phyloP scores from a whole-genome alignment of 2,329 filamentous ascomycete species.

The Sclerotinia sclerotiorum region DNA sequence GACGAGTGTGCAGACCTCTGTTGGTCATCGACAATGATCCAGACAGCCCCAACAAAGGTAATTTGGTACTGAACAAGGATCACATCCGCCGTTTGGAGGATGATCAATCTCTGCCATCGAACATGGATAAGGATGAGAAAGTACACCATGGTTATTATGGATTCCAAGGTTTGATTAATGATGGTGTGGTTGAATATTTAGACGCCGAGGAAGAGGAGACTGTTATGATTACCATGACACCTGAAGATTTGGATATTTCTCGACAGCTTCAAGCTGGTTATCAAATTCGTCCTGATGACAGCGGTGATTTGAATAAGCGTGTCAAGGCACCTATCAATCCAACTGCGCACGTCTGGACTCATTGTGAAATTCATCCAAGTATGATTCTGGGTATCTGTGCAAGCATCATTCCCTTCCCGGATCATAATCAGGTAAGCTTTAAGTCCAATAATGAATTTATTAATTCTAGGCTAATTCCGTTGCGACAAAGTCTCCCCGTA shows the following conservation, averaged over 20 bases:
- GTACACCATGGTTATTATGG: conserved; percentile 65
- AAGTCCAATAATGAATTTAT: conserved; percentile 17
- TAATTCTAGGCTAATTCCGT: conserved; percentile 41
- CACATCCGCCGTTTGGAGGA: conserved; percentile 74
- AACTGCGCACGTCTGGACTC: conserved; percentile 88
- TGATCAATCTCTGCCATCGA: conserved; percentile 64
- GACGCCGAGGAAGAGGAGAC: conserved; percentile 99
- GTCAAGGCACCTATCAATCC: conserved; percentile 87
- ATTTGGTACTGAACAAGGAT: conserved; percentile 80
- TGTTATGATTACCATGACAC: conserved; percentile 98
- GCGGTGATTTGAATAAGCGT: conserved; percentile 75
- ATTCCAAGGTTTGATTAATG: conserved; percentile 82
- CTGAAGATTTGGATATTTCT: conserved; percentile 84
- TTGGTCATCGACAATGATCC: conserved; percentile 89
- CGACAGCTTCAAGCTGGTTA: conserved; percentile 68
- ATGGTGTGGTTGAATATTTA: conserved; percentile 90
- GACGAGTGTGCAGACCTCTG: conserved; percentile 87
- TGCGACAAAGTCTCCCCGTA: conserved; percentile 76
- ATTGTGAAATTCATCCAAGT: conserved; percentile 98
- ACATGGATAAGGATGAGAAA: conserved; percentile 58
- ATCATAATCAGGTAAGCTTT: conserved; percentile 80
- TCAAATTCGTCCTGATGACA: conserved; percentile 59
- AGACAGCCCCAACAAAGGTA: conserved; percentile 71
- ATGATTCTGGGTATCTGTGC: conserved; percentile 99
- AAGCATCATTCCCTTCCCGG: conserved; percentile 98